Conservation (phyloP, 1,284 basidiomycete species). For the Cryptococcus sp. region DNA sequence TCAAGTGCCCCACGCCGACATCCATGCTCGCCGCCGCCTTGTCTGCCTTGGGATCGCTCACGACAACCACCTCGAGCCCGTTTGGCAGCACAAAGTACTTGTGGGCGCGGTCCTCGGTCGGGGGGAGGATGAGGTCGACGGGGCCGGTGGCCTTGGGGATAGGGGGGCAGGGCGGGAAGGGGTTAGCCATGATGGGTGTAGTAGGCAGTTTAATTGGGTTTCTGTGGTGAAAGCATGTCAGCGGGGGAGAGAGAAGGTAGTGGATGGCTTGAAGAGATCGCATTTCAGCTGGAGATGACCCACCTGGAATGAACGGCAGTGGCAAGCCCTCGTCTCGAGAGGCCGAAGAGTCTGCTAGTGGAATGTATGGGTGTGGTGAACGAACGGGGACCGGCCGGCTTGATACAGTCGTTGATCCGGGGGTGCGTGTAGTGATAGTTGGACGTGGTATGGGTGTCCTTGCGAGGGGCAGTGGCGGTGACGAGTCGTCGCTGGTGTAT, state of each 20-base stretch:
- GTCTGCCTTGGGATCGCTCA: slow-evolving; percentile 85
- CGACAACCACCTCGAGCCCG: slow-evolving; percentile 77
- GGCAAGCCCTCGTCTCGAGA: not conserved
- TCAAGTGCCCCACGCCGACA: slow-evolving; percentile 91
- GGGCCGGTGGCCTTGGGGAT: slow-evolving; percentile 40
- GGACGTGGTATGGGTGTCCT: too few relatives aligned
- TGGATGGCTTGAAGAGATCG: not conserved
- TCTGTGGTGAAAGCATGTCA: not conserved
- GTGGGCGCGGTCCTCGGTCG: slow-evolving; percentile 72
- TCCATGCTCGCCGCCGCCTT: slow-evolving; percentile 94
- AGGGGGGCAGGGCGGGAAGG: slow-evolving; percentile 36
- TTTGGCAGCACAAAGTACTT: slow-evolving; percentile 80
- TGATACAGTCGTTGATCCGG: too few relatives aligned
- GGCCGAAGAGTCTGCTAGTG: not conserved
- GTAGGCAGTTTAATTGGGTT: slow-evolving; percentile 6
- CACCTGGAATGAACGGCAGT: not conserved
- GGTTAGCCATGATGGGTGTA: slow-evolving; percentile 12
- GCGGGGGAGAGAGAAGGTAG: not conserved
- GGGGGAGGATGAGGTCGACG: slow-evolving; percentile 58
- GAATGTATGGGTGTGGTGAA: too few relatives aligned
- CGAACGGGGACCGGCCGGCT: too few relatives aligned
- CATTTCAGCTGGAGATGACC: not conserved
- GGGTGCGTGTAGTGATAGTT: too few relatives aligned
- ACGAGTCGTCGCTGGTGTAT: too few relatives aligned
- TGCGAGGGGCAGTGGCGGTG: too few relatives aligned